Evolutionary conservation across 106 monocot species (phyloP).

Genomic region (Amphibolis antarctica): DNA sequence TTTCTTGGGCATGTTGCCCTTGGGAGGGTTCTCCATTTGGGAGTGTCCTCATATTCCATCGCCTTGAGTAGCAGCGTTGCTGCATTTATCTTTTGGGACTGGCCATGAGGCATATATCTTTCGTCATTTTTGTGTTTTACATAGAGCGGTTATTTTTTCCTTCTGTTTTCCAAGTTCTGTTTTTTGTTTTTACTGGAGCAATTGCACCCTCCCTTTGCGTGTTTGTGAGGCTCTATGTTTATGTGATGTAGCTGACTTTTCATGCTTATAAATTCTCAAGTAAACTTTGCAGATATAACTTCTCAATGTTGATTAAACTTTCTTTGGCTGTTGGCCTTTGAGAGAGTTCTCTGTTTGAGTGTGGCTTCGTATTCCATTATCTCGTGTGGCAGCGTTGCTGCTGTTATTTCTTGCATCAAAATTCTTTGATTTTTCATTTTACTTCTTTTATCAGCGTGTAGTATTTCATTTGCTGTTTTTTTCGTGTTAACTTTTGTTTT

Average conservation of each 20-base stretch:
- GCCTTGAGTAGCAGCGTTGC: conserved; percentile 22
- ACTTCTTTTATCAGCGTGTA: too few species aligned
- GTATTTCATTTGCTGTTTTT: too few species aligned
- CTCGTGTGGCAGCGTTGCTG: conserved; percentile 18
- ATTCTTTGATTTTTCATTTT: too few species aligned
- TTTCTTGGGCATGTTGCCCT: not conserved
- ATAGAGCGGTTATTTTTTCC: not conserved
- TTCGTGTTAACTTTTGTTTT: too few species aligned
- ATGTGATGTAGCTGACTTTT: conserved; percentile 3
- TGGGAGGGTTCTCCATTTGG: not conserved
- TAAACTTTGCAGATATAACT: conserved; percentile 11
- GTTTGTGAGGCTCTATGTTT: conserved; percentile 4
- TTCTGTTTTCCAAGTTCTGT: not conserved
- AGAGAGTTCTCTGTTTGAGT: not conserved
- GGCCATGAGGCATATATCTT: conserved; percentile 22
- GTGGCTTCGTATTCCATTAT: conserved; percentile 22
- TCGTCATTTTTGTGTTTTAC: not conserved
- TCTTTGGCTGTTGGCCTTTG: not conserved
- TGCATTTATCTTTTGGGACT: conserved; percentile 22
- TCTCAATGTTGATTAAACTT: not conserved
- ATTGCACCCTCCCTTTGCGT: not conserved
- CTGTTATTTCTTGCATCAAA: conserved; percentile 18
- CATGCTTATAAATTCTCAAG: conserved; percentile 12
- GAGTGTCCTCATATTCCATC: conserved; percentile 21
- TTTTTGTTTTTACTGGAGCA: not conserved